Percentiles rank a stretch among this genome's conserved stretches.
These are phyloP conservation scores for Blastomyces percursus DNA, from an alignment of 2,329 filamentous ascomycete genomes.

Conservation along the genomic window DNA sequence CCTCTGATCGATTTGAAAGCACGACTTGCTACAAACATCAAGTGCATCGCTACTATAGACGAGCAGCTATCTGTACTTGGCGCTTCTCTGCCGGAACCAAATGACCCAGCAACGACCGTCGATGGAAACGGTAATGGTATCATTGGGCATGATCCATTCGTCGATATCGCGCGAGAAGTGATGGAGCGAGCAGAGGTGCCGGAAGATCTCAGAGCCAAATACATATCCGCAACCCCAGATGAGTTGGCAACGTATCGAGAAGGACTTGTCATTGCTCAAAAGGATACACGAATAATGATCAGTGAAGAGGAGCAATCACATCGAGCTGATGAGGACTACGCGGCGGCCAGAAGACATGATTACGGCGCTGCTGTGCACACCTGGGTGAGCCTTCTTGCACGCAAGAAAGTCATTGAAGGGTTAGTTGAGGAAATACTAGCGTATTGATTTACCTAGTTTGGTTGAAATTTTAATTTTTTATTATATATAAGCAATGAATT, in stretches of 20 bases:
- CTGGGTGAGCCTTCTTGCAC: slow-evolving; percentile 59
- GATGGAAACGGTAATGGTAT: slow-evolving; percentile 6
- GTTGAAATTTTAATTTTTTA: background rate
- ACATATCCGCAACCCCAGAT: slow-evolving; percentile 18
- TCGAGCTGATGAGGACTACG: slow-evolving; percentile 31
- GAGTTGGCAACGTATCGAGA: slow-evolving; percentile 24
- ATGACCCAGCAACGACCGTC: slow-evolving; percentile 16
- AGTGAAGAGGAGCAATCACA: slow-evolving; percentile 31
- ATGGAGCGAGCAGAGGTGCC: slow-evolving; percentile 27
- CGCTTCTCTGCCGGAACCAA: slow-evolving; percentile 6
- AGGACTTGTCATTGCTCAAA: slow-evolving; percentile 24
- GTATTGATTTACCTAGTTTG: background rate
- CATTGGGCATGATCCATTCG: slow-evolving; percentile 30
- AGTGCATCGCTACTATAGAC: slow-evolving; percentile 33
- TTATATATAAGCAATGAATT: background rate
- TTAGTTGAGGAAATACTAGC: slow-evolving; percentile 11
- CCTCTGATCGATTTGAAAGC: slow-evolving; percentile 43
- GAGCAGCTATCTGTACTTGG: slow-evolving; percentile 13
- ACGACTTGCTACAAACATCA: slow-evolving; percentile 37
- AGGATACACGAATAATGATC: slow-evolving; percentile 26
- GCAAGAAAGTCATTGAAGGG: slow-evolving; percentile 47
- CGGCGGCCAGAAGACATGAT: slow-evolving; percentile 43
- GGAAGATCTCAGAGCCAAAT: slow-evolving; percentile 16
- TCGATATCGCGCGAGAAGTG: slow-evolving; percentile 22
- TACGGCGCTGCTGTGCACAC: slow-evolving; percentile 57